A percentile compares a stretch with the other conserved stretches of the same genome.
These are phyloP conservation scores for Candida neerlandica DNA, from an alignment of 1,139 yeast genomes.

Conservation along the genomic window DNA sequence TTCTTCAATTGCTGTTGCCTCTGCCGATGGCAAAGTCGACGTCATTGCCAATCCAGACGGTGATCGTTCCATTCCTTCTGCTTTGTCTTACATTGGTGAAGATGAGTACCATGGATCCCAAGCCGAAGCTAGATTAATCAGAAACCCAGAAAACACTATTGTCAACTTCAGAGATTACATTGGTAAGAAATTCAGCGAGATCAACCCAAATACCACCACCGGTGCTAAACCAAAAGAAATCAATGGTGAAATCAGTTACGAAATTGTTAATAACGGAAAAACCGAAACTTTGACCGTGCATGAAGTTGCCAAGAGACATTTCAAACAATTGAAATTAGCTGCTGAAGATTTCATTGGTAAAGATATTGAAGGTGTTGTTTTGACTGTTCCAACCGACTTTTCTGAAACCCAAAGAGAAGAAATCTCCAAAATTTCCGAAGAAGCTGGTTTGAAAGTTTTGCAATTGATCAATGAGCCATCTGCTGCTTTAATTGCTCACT, in stretches of 20 bases:
- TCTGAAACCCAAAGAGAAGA: constrained; percentile 70
- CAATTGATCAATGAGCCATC: constrained; percentile 94
- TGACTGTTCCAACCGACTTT: constrained; percentile 92
- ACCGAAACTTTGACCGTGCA: constrained; percentile 60
- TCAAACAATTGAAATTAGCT: constrained; percentile 78
- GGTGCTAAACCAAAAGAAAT: constrained; percentile 67
- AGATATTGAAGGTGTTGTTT: constrained; percentile 76
- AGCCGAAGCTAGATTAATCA: constrained; percentile 87
- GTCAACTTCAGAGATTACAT: constrained; percentile 92
- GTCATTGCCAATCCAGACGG: constrained; percentile 99
- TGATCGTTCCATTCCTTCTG: constrained; percentile 95
- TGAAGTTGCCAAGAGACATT: constrained; percentile 82
- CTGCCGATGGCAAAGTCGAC: constrained; percentile 87
- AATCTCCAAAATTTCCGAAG: constrained; percentile 61
- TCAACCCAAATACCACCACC: constrained; percentile 64
- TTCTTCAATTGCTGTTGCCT: constrained; percentile 90
- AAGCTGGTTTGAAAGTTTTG: constrained; percentile 76
- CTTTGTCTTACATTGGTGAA: constrained; percentile 85
- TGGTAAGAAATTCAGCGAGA: constrained; percentile 71
- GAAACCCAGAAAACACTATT: constrained; percentile 87
- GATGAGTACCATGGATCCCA: constrained; percentile 98
- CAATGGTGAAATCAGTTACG: constrained; percentile 72
- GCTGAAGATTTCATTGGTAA: constrained; percentile 93
- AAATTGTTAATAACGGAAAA: constrained; percentile 52
- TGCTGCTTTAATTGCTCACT: constrained; percentile 85